phyloP scores from a whole-genome alignment of 441 rosid genomes.

The Omphalea diandra region DNA sequence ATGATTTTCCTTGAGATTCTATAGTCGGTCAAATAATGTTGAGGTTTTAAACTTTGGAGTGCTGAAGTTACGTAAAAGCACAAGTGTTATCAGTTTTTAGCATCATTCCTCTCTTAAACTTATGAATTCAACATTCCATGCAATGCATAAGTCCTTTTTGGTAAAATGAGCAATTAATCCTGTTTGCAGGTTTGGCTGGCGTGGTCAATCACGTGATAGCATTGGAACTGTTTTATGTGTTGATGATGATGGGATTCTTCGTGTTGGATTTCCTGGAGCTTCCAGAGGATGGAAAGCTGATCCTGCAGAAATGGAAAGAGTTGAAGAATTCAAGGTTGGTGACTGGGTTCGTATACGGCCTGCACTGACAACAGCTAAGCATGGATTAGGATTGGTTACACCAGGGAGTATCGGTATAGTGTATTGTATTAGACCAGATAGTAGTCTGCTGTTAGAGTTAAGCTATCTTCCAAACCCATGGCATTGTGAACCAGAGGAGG shows the following conservation, averaged over 20 bases:
- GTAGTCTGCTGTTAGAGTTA: slow-evolving; percentile 84
- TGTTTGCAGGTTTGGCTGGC: slow-evolving; percentile 88
- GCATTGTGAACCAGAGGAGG: slow-evolving; percentile 99
- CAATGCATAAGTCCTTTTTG: neutral
- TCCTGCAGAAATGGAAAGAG: slow-evolving; percentile 99
- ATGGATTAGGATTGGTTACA: slow-evolving; percentile 90
- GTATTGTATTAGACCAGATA: slow-evolving; percentile 94
- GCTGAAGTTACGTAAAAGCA: neutral
- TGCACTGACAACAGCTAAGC: slow-evolving; percentile 90
- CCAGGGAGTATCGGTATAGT: slow-evolving; percentile 99
- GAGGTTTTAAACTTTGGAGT: slow-evolving; percentile 4
- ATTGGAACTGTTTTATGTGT: slow-evolving; percentile 97
- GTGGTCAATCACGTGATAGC: slow-evolving; percentile 93
- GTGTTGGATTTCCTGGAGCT: slow-evolving; percentile 99
- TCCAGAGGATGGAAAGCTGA: slow-evolving; percentile 99
- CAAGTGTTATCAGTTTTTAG: neutral
- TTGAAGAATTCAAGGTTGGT: slow-evolving; percentile 99
- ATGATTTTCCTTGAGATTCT: slow-evolving; percentile 1
- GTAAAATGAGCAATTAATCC: neutral
- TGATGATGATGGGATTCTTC: slow-evolving; percentile 97
- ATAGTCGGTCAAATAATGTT: neutral
- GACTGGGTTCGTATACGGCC: slow-evolving; percentile 99
- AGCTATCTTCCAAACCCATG: slow-evolving; percentile 93
- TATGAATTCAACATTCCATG: neutral
- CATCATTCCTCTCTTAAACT: neutral